These are phyloP conservation scores for Musa acuminata DNA, from an alignment of 176 grass and related monocot genomes.

Conservation along the genomic window DNA sequence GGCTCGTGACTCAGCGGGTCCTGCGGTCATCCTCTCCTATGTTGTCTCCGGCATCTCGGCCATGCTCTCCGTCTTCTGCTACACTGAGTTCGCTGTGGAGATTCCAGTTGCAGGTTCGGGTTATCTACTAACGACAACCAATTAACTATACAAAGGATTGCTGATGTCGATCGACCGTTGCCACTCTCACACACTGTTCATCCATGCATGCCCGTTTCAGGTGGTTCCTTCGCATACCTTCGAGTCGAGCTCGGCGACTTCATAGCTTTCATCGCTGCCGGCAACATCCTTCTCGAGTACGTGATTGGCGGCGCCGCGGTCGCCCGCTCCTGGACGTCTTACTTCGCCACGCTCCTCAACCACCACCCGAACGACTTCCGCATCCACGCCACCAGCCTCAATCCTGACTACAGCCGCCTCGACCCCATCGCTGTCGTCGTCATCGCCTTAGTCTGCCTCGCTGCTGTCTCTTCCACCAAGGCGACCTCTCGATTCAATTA, in stretches of 20 bases:
- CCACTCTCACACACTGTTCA: too few relatives aligned
- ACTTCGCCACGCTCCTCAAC: constrained; percentile 20
- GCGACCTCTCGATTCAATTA: constrained; percentile 7
- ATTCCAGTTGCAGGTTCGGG: constrained; percentile 5
- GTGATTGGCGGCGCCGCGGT: constrained; percentile 6
- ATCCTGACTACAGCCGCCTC: background rate
- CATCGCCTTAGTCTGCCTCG: background rate
- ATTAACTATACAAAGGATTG: too few relatives aligned
- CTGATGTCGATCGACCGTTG: too few relatives aligned
- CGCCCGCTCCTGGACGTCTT: constrained; percentile 10
- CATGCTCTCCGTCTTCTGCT: constrained; percentile 17
- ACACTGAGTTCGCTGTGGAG: constrained; percentile 17
- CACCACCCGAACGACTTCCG: constrained; percentile 7
- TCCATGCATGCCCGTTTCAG: background rate
- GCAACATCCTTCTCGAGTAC: constrained; percentile 14
- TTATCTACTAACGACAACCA: background rate
- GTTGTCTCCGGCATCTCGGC: constrained; percentile 5
- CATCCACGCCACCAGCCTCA: background rate
- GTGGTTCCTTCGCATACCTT: constrained; percentile 12
- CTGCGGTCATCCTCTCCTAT: background rate
- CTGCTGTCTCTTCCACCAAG: background rate
- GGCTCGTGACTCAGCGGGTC: background rate
- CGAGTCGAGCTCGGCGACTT: constrained; percentile 18
- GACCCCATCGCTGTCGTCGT: constrained; percentile 9
- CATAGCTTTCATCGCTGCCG: constrained; percentile 8